These are phyloP conservation scores for Phytophthora aleatoria DNA, from an alignment of 352 stramenopile genomes.

Conservation along the genomic window DNA sequence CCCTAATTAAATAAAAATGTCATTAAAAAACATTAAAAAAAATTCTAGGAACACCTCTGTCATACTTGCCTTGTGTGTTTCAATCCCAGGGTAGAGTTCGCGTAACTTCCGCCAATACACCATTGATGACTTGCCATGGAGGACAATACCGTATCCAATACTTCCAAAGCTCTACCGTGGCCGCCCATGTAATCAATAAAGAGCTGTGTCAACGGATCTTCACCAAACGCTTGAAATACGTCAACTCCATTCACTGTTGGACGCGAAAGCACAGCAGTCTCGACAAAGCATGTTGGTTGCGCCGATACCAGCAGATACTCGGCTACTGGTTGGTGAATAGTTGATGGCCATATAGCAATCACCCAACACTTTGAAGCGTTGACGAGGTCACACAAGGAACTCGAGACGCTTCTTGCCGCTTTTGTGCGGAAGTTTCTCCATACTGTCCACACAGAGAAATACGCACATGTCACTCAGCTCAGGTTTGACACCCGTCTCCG, in stretches of 20 bases:
- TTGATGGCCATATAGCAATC: constrained; percentile 18
- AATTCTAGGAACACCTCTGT: constrained; percentile 30
- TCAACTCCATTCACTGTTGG: constrained; percentile 10
- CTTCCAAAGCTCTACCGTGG: background rate
- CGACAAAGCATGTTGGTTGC: constrained; percentile 7
- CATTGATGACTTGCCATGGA: too few relatives aligned
- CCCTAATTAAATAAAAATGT: too few relatives aligned
- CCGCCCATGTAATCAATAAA: constrained; percentile 28
- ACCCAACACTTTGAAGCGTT: constrained; percentile 27
- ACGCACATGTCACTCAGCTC: too few relatives aligned
- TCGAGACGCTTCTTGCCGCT: too few relatives aligned
- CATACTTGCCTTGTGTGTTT: constrained; percentile 14
- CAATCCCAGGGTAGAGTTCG: constrained; percentile 20
- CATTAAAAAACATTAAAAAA: too few relatives aligned
- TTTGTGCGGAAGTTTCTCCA: too few relatives aligned
- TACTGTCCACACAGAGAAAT: too few relatives aligned
- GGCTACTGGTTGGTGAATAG: constrained; percentile 9
- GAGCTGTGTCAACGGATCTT: constrained; percentile 11
- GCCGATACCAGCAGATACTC: constrained; percentile 14
- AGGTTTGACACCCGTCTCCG: too few relatives aligned
- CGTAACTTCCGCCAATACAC: too few relatives aligned
- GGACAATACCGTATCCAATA: too few relatives aligned
- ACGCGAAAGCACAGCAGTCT: constrained; percentile 3
- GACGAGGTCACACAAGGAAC: constrained; percentile 18
- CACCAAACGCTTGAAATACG: constrained; percentile 7